Base-by-base conservation (phyloP, 2,329 filamentous ascomycete species). In the Cordyceps cateniannulata region DNA sequence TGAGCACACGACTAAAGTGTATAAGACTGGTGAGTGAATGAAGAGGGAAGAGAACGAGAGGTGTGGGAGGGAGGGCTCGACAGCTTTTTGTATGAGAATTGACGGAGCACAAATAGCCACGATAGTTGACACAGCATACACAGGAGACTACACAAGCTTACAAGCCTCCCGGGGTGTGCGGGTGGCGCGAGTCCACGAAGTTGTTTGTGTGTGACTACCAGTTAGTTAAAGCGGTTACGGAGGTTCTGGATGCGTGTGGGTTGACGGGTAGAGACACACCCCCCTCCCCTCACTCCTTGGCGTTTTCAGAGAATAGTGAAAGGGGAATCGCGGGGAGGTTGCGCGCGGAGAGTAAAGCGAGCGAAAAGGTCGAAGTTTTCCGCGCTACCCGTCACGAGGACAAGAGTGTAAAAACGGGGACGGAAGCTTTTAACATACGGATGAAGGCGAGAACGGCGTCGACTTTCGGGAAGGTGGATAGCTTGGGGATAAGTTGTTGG, bases 381-480 rank as follows among this genome's bases (percentile, higher is more conserved):
- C 35, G 14, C 24, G 25, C 22, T 60, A 24, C 32, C 25, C 35
- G 44, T 61, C 59, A 61, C 59, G 59, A 22, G 59, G 51, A 55
- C 59, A n/a, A 29, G n/a, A n/a, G 7, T 47, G 20, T 27, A 54
- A 55, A 54, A 55, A 35, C 50, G 58, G 58, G 58, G 58, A 55
- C 29, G 18, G 40, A 7, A 54, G 38, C 2, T 35, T n/a, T 1
- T 12, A 22, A 20, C n/a, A 20, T 25, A 49, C 10, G 50, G 29
- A 38, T 18, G 42, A 53, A 51, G 50, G 59, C 59, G 59, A 61
- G 59, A 61, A 61, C 59, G 59, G 59, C 51, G 45, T 61, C 59
- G 59, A 56, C 29, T 22, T 35, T 60, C 12, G 27, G 20, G 12
- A 53, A 29, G 57, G 57, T 59, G 57, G 57, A 52, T 48, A 59